A percentile compares a stretch with the other conserved stretches of the same genome.
phyloP scores from a whole-genome alignment of 1,284 basidiomycete species.

The Malassezia furfur region DNA sequence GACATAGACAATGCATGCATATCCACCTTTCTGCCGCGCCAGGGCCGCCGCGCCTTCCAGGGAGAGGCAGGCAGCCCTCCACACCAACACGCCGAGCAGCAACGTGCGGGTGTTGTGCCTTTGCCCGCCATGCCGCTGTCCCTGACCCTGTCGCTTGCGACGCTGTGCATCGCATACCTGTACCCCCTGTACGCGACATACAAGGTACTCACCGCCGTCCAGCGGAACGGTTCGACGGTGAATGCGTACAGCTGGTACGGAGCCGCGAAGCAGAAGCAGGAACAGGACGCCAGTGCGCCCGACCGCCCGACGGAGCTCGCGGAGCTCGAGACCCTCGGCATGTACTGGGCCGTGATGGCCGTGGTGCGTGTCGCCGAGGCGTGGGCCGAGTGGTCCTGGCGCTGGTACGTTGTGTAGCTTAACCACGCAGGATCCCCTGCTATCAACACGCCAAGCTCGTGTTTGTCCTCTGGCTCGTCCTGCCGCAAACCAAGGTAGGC shows the following conservation, averaged over 20 bases:
- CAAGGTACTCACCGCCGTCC: constrained; percentile 4
- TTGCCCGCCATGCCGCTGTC: not conserved
- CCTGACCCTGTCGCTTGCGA: constrained; percentile 1
- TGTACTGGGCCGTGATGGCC: constrained; percentile 42
- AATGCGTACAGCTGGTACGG: not conserved
- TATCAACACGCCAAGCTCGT: constrained; percentile 34
- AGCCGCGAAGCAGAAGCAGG: not conserved
- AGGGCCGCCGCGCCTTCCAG: too few relatives aligned
- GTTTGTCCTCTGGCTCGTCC: constrained; percentile 40
- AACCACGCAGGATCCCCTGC: constrained; percentile 22
- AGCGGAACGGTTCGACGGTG: not conserved
- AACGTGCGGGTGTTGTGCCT: not conserved
- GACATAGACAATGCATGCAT: not conserved
- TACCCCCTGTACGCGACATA: constrained; percentile 17
- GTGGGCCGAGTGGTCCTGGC: constrained; percentile 35
- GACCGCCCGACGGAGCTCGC: constrained; percentile 24
- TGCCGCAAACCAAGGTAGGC: constrained; percentile 30
- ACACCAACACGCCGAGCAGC: not conserved
- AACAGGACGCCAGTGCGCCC: not conserved
- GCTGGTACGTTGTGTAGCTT: constrained; percentile 20
- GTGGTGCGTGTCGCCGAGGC: constrained; percentile 26
- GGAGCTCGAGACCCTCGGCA: constrained; percentile 37
- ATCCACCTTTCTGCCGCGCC: not conserved
- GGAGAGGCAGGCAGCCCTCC: too few relatives aligned
- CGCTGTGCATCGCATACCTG: constrained; percentile 4